These are phyloP conservation scores for Euryodendron excelsum DNA, from an alignment of 148 eudicot genomes.

Conservation along the genomic window DNA sequence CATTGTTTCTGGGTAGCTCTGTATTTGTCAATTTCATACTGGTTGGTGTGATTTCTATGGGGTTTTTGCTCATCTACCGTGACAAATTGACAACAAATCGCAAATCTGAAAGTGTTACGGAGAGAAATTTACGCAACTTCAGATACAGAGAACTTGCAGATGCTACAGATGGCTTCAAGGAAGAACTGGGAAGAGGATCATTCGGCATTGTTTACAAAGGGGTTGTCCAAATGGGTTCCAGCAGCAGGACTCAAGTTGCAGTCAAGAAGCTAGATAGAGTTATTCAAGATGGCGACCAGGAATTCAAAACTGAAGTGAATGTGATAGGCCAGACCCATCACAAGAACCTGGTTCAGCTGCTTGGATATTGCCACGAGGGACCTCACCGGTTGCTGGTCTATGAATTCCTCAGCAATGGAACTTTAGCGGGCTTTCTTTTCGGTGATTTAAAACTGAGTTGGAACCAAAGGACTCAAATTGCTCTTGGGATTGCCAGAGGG, in stretches of 20 bases:
- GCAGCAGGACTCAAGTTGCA: no score
- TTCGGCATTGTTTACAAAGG: no score
- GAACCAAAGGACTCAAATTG: conserved; percentile 21
- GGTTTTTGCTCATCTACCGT: not conserved
- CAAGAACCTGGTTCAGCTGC: conserved; percentile 26
- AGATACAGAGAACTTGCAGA: no score
- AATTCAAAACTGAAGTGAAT: conserved; percentile 30
- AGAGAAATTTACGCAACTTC: not conserved
- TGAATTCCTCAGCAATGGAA: conserved; percentile 29
- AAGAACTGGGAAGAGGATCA: no score
- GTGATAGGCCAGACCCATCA: conserved; percentile 35
- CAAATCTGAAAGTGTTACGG: not conserved
- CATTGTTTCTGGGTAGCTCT: not conserved
- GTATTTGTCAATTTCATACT: not conserved
- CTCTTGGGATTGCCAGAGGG: conserved; percentile 24
- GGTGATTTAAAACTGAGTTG: conserved; percentile 25
- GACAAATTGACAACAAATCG: not conserved
- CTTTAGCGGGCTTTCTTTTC: conserved; percentile 29
- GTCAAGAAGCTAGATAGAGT: no score
- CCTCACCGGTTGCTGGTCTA: conserved; percentile 32
- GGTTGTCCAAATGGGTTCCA: no score
- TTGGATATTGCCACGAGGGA: conserved; percentile 33
- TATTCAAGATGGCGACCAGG: conserved; percentile 16
- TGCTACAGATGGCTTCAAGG: no score
- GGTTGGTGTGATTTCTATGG: not conserved